Base-by-base conservation (phyloP, 1,139 yeast genomes). In the Blastobotrys arbuscula region DNA sequence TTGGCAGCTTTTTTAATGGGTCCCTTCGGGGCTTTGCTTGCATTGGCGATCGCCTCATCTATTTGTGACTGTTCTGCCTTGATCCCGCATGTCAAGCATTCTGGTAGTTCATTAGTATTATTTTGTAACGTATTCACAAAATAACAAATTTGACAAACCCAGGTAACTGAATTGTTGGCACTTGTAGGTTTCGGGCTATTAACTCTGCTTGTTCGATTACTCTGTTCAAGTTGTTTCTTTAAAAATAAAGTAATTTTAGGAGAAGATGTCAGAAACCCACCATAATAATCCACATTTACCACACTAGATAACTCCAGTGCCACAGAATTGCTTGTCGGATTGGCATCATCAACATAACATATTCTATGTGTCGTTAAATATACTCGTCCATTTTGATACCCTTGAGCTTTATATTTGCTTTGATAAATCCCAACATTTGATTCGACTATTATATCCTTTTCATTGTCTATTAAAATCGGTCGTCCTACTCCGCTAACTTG, bases 71-170 rank as follows among this genome's bases (percentile, higher is more conserved):
- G 62, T 4, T 70, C 64, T 0, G 79, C 73, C 35, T 67, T 70
- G 21, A 89, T 79, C 1, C 97, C 97, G 69, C 97, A 90, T 3
- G 85, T 82, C 9, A 69, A 69, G 64, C 97, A 90, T 16, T 69
- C 64, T 0, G 92, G 89, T 1, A 62, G 59, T 3, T 66, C 65
- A 31, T 67, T 61, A 37, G 69, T 70, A 15, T 65, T 67, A 1
- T 68, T 58, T 1, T 67, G 61, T 3, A 79, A 63, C 24, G 71
- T 71, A 61, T 89, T 89, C 23, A 82, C 74, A 58, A 75, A 84
- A 39, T 82, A 82, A 64, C 97, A 90, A 3, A 90, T 89, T 12
- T 85, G 82, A 64, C 97, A 90, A 1, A 77, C 75, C 97, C 97
- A 90, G 26, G 75, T 73, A 13, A 55, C 51, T 4, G 28, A 31